Percentiles rank a stretch among this genome's conserved stretches.
Conservation (phyloP, 2,329 filamentous ascomycete genomes). For the Stylonectria norvegica region DNA sequence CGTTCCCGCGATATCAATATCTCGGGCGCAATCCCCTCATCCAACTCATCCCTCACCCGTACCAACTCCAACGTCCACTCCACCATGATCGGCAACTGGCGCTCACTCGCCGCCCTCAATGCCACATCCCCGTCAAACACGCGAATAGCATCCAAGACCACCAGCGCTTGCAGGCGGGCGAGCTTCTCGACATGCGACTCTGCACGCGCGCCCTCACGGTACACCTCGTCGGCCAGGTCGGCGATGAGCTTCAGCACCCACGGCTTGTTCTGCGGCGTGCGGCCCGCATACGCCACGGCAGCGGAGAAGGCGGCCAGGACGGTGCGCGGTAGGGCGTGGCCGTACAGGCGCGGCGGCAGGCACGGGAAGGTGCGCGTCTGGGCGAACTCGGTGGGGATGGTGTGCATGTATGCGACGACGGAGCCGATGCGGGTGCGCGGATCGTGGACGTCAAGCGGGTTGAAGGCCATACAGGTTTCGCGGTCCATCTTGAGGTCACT, state of each 20-base stretch:
- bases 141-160: conserved; percentile 40
- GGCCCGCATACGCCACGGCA: conserved; percentile 37
- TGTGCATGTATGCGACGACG: conserved; percentile 31
- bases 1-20: conserved; percentile 25
- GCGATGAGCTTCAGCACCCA: conserved; percentile 39
- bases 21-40: conserved; percentile 22
- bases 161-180: conserved; percentile 41
- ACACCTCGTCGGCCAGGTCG: conserved; percentile 37
- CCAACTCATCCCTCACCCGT: conserved; percentile 33
- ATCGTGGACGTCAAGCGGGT: conserved; percentile 36
- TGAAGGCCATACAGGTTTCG: conserved; percentile 24
- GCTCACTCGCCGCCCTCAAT: conserved; percentile 39
- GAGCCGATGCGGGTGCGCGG: conserved; percentile 34
- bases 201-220: conserved; percentile 32
- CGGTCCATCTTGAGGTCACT: conserved; percentile 10
- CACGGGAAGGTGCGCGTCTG: conserved; percentile 38
- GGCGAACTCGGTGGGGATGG: conserved; percentile 35
- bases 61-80: conserved; percentile 37
- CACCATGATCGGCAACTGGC: conserved; percentile 35
- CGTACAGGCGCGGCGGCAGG: conserved; percentile 43
- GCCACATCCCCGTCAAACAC: conserved; percentile 43
- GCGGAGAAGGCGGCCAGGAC: conserved; percentile 41
- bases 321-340: conserved; percentile 35
- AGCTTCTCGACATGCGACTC: conserved; percentile 37
- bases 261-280: conserved; percentile 36